phyloP scores from a whole-genome alignment of 352 stramenopile genomes.

The Globisporangium orthogonon region DNA sequence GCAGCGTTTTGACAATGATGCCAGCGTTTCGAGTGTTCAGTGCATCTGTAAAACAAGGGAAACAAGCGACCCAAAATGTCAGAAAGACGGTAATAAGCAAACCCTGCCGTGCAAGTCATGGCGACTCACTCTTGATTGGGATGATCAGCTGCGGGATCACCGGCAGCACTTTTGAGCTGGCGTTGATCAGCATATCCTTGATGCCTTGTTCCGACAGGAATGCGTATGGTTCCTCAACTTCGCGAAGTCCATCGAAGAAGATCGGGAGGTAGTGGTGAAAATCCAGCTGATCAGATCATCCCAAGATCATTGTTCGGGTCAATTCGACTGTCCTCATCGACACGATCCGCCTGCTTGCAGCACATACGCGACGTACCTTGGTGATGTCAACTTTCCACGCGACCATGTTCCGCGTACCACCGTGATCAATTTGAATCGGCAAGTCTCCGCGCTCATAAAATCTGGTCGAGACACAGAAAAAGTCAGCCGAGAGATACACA shows the following conservation, averaged over 20 bases:
- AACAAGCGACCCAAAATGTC: background rate
- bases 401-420: conserved; percentile 93
- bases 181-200: conserved; percentile 96
- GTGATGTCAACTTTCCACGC: conserved; percentile 96
- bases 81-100: background rate
- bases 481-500: background rate
- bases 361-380: conserved; percentile 37
- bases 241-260: conserved; percentile 96
- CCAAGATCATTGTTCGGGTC: background rate
- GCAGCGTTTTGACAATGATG: conserved; percentile 97
- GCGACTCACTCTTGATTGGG: conserved; percentile 91
- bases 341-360: background rate
- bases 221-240: conserved; percentile 94
- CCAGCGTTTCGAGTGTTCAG: conserved; percentile 91
- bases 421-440: conserved; percentile 96
- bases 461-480: conserved; percentile 12
- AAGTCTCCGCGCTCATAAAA: conserved; percentile 94
- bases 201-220: conserved; percentile 95
- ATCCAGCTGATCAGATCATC: conserved; percentile 72
- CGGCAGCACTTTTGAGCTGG: conserved; percentile 92
- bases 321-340: background rate
- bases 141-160: conserved; percentile 98
- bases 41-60: conserved; percentile 30
- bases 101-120: background rate
- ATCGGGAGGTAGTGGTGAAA: conserved; percentile 98